Evolutionary conservation across 257 asterid species (phyloP).

Genomic region (Ilex aquifolium): DNA sequence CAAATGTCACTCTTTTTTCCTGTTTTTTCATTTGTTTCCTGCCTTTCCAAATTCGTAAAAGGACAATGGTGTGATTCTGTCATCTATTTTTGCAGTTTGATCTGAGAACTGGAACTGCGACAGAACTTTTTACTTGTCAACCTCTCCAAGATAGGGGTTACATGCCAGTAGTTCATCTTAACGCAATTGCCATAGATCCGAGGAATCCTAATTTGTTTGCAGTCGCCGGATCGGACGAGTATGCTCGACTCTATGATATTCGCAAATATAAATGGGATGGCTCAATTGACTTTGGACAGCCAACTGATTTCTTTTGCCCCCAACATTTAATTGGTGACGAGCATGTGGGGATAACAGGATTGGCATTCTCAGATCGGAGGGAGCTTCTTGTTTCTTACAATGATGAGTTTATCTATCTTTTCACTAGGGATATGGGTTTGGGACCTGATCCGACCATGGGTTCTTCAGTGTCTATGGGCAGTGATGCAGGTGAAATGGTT

Average conservation of each 20-base stretch:
- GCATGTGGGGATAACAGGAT: constrained; percentile 73
- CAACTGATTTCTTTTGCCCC: constrained; percentile 71
- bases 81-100: constrained; percentile 52
- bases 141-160: constrained; percentile 30
- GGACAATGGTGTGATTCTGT: constrained; percentile 4
- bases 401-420: constrained; percentile 78
- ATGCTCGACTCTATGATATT: constrained; percentile 79
- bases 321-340: constrained; percentile 52
- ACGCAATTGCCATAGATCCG: constrained; percentile 79
- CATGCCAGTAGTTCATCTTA: constrained; percentile 37
- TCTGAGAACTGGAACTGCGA: constrained; percentile 61
- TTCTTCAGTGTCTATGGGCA: constrained; percentile 28
- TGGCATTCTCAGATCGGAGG: constrained; percentile 86
- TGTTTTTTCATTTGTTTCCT: constrained; percentile 2
- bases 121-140: constrained; percentile 63
- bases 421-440: constrained; percentile 61
- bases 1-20: background rate
- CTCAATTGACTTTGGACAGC: constrained; percentile 61
- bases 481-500: constrained; percentile 30
- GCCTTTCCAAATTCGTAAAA: constrained; percentile 3
- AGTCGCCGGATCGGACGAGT: constrained; percentile 82
- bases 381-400: constrained; percentile 87
- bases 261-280: constrained; percentile 70
- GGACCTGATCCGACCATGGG: constrained; percentile 48
- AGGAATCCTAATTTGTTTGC: constrained; percentile 82